Conservation (phyloP, 768 basidiomycete genomes). For the Auriscalpium vulgare region DNA sequence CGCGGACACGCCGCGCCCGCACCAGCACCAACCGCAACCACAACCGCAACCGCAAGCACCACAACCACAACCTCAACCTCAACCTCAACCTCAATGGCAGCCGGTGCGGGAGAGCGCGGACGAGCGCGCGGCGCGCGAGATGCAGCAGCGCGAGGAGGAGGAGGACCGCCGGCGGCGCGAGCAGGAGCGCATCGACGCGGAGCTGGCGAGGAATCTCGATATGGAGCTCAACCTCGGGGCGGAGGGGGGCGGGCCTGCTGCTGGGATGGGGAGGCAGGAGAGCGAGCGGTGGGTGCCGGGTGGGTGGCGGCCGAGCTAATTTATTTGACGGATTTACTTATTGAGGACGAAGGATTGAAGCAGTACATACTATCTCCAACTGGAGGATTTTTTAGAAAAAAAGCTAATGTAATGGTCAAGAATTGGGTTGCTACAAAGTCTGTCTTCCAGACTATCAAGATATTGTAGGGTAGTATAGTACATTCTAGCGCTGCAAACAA, state of each 20-base stretch:
- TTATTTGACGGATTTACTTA: too few species aligned
- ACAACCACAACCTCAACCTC: not conserved
- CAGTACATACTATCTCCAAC: too few species aligned
- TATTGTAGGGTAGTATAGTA: not conserved
- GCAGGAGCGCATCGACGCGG: conserved; percentile 14
- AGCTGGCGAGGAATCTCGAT: conserved; percentile 14
- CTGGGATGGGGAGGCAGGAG: not conserved
- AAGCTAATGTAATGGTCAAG: too few species aligned
- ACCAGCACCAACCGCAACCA: not conserved
- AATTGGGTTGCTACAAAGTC: too few species aligned
- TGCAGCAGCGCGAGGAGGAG: conserved; percentile 11
- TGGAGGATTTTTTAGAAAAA: too few species aligned
- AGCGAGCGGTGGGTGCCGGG: too few species aligned
- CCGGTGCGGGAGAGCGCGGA: not conserved
- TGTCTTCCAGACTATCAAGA: not conserved
- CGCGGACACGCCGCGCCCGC: not conserved
- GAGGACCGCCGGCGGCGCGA: conserved; percentile 2
- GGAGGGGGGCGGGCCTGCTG: not conserved
- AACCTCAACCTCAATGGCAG: not conserved
- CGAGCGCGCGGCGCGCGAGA: conserved; percentile 6
- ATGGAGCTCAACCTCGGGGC: conserved; percentile 9
- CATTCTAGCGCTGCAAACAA: not conserved
- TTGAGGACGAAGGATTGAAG: too few species aligned
- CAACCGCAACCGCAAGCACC: not conserved
- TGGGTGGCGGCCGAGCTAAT: too few species aligned